A percentile compares a stretch with the other conserved stretches of the same genome.
These are phyloP conservation scores for Tilletia caries DNA, from an alignment of 1,284 basidiomycete species.

Conservation along the genomic window DNA sequence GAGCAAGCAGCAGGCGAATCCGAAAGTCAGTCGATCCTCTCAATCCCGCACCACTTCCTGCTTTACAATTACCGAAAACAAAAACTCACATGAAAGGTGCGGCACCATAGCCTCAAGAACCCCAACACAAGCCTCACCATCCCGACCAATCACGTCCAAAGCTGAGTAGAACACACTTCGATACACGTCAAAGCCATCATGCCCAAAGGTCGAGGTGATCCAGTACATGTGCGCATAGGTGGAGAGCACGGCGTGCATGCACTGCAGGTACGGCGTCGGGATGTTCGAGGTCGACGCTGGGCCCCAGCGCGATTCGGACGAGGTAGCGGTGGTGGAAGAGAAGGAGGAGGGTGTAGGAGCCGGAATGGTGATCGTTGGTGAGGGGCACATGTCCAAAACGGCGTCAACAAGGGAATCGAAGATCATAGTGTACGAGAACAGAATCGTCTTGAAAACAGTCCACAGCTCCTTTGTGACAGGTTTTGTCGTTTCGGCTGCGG, in stretches of 20 bases:
- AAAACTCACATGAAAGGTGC: background rate
- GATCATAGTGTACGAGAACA: conserved; percentile 49
- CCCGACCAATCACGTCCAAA: conserved; percentile 45
- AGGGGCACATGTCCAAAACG: conserved; percentile 47
- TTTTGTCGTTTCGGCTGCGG: background rate
- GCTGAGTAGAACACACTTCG: conserved; percentile 48
- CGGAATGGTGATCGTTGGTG: conserved; percentile 34
- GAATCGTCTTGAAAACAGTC: conserved; percentile 43
- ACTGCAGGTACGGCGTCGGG: conserved; percentile 33
- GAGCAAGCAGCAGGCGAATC: background rate
- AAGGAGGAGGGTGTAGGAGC: conserved; percentile 13
- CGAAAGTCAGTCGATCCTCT: too few species aligned
- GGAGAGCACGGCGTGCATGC: conserved; percentile 33
- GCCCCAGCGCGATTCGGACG: conserved; percentile 23
- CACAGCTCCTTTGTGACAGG: conserved; percentile 32
- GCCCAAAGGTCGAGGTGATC: conserved; percentile 45
- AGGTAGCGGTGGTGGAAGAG: background rate
- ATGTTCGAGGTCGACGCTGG: conserved; percentile 37
- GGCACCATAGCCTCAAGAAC: conserved; percentile 23
- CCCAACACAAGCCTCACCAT: conserved; percentile 37
- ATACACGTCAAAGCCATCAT: conserved; percentile 46
- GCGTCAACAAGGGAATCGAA: conserved; percentile 47
- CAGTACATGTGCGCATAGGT: conserved; percentile 44
- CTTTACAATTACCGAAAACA: background rate
- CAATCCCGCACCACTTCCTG: too few species aligned